Conservation (phyloP, 176 grass and related monocot species). For the Chloris gayana region DNA sequence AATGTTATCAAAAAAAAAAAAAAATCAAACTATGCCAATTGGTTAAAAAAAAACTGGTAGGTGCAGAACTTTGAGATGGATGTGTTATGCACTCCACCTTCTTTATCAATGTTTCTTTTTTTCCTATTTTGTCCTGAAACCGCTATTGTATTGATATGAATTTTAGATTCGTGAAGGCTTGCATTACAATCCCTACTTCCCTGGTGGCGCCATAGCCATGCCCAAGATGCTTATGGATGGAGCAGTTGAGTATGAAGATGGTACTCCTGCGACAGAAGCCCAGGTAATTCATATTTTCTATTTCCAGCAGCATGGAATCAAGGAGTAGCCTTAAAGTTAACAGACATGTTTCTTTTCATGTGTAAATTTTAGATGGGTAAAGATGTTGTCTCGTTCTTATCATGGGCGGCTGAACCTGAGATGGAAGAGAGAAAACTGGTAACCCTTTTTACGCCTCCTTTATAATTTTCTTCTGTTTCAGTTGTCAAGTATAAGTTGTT, state of each 20-base stretch:
- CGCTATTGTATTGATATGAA: not conserved
- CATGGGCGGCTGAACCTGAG: slow-evolving; percentile 78
- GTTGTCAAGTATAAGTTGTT: not conserved
- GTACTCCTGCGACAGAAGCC: slow-evolving; percentile 59
- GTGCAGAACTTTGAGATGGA: not conserved
- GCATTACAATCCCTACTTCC: slow-evolving; percentile 81
- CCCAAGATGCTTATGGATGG: slow-evolving; percentile 89
- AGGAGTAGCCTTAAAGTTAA: not conserved
- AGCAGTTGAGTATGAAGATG: slow-evolving; percentile 75
- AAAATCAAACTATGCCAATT: not conserved
- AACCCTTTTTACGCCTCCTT: slow-evolving; percentile 19
- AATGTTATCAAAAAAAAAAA: too few relatives aligned
- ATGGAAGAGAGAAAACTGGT: slow-evolving; percentile 91
- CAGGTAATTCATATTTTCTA: slow-evolving; percentile 45
- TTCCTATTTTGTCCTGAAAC: not conserved
- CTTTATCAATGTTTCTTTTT: not conserved
- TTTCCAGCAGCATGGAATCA: not conserved
- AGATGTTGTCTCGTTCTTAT: slow-evolving; percentile 66
- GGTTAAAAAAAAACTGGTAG: not conserved
- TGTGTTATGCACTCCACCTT: not conserved
- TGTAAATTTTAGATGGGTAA: slow-evolving; percentile 66
- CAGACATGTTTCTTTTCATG: not conserved
- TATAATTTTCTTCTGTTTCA: not conserved
- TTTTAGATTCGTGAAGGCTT: slow-evolving; percentile 71
- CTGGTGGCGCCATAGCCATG: slow-evolving; percentile 85